Evolutionary conservation across 2,329 filamentous ascomycete genomes (phyloP).

Genomic region (Trichophyton schoenleinii): DNA sequence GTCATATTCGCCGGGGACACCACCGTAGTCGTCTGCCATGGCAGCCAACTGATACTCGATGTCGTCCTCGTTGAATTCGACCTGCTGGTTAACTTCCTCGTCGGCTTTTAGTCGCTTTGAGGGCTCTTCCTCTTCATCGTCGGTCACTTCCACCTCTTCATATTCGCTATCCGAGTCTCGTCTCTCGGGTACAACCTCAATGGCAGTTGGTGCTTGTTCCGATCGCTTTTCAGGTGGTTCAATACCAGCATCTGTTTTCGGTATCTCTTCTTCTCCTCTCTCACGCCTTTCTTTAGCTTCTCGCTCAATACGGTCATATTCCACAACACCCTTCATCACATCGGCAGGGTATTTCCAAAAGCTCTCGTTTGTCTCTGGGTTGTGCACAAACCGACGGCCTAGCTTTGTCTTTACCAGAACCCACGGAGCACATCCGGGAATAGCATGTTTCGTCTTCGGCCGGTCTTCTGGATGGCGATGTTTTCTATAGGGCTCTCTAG

Average conservation of each 20-base stretch:
- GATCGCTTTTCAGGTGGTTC: background rate
- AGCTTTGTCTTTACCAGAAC: conserved; percentile 85
- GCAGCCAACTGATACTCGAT: conserved; percentile 83
- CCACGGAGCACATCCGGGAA: conserved; percentile 79
- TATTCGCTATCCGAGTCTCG: conserved; percentile 51
- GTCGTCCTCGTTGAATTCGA: conserved; percentile 89
- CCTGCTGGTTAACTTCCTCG: conserved; percentile 35
- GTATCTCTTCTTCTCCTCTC: conserved; percentile 18
- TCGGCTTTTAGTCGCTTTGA: conserved; percentile 42
- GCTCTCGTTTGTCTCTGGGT: conserved; percentile 71
- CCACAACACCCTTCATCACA: conserved; percentile 59
- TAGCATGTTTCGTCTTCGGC: conserved; percentile 64
- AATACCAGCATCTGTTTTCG: background rate
- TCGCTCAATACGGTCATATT: conserved; percentile 60
- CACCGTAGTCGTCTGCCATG: conserved; percentile 74
- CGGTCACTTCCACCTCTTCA: conserved; percentile 63
- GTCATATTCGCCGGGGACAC: conserved; percentile 65
- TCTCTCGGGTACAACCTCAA: conserved; percentile 11
- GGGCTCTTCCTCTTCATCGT: conserved; percentile 41
- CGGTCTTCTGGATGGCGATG: conserved; percentile 58
- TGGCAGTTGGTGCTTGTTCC: conserved; percentile 1
- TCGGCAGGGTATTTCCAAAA: conserved; percentile 91
- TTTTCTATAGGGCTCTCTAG: conserved; percentile 46
- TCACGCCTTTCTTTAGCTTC: conserved; percentile 50
- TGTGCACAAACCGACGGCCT: conserved; percentile 80